Conservation (phyloP, 306 rosid species). For the Cucumis sativus region DNA sequence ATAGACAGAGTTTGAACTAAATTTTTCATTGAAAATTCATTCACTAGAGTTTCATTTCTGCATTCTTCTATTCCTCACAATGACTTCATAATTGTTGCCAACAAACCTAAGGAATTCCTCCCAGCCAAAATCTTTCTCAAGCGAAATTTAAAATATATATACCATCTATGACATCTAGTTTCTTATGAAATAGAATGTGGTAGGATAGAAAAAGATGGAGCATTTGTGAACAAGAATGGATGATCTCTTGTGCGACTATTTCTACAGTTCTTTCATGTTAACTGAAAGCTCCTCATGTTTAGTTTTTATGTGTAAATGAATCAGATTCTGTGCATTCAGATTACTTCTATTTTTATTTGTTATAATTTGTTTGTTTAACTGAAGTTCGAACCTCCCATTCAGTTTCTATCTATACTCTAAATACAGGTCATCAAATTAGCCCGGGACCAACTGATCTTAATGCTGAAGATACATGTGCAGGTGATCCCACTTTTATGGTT, state of each 20-base stretch:
- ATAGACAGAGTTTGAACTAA: neutral
- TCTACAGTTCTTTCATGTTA: neutral
- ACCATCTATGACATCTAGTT: neutral
- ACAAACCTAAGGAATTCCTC: neutral
- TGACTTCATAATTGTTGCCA: neutral
- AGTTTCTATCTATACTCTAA: neutral
- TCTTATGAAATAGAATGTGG: neutral
- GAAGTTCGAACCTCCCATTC: neutral
- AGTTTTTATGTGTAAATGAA: neutral
- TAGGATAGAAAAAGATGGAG: neutral
- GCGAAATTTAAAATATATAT: neutral
- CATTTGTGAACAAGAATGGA: neutral
- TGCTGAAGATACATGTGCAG: conserved; percentile 18
- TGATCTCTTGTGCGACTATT: neutral
- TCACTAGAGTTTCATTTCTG: neutral
- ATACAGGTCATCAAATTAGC: neutral
- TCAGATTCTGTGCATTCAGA: neutral
- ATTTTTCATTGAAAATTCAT: neutral
- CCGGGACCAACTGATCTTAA: conserved; percentile 32
- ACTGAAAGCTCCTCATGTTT: neutral
- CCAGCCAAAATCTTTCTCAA: neutral
- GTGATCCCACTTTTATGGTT: neutral
- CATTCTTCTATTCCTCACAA: neutral
- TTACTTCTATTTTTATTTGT: neutral
- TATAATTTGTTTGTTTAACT: neutral